Evolutionary conservation across 306 rosid species (phyloP), one percentile per base, ranked within the genome.

Genomic region (Fagus sylvatica): DNA sequence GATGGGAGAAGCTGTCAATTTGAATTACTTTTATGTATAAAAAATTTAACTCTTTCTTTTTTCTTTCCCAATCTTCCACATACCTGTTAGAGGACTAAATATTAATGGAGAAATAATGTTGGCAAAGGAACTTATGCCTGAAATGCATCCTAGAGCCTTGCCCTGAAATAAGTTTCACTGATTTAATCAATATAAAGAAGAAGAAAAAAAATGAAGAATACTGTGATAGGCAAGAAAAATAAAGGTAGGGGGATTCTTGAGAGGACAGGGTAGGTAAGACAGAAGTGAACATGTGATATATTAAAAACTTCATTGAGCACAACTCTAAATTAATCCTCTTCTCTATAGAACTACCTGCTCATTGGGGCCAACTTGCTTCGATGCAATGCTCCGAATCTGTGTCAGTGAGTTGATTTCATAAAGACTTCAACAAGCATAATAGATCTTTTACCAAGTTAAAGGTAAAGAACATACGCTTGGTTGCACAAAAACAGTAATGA

Each of bases 1-100:
- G 4, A 39, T 67, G 46, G 42, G 36, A 72, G 30, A 77, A 72
- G 16, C 51, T 74, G 66, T 80, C 69, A 88, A 76, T 54, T 51
- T 59, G 66, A 40, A 28, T 3, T 22, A 2, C 42, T 39, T 65
- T 53, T 36, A 13, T 9, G 30, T 12, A 48, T 4, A 6, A 17
- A 1, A 16, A 42, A 1, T 5, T 30, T 37, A 22, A 22, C 32
- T 33, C n/a, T 43, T 43, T 11, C 39, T 19, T 55, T 32, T 16
- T 4, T 10, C 2, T 46, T 7, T 17, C 1, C 22, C 19, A 22
- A 19, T 59, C 4, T 28, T 28, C 51, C 48, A 53, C 17, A 48
- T 80, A 90, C 98, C 97, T 83, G 97, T 90, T 71, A 94, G 85
- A 80, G 98, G 95, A 79, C 93, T 94, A 78, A 90, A 90, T 46